phyloP scores from a whole-genome alignment of 2,329 filamentous ascomycete genomes.

The Aureobasidium sp. region DNA sequence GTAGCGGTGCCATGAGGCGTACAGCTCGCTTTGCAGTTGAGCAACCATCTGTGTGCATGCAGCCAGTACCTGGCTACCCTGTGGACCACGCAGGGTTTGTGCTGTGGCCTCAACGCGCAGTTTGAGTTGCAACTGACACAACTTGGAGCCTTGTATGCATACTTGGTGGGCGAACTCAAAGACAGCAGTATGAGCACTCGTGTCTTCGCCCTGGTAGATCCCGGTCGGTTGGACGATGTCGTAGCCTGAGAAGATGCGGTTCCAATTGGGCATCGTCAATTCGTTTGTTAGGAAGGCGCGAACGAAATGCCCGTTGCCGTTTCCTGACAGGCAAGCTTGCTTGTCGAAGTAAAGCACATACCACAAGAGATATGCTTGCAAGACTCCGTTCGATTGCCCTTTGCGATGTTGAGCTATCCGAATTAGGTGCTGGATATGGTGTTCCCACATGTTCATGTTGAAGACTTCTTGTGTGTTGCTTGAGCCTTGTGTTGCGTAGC shows the following conservation, averaged over 20 bases:
- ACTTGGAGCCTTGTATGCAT: constrained; percentile 37
- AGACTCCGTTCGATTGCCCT: constrained; percentile 32
- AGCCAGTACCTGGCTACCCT: constrained; percentile 15
- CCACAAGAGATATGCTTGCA: constrained; percentile 48
- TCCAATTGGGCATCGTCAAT: constrained; percentile 5
- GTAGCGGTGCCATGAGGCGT: constrained; percentile 24
- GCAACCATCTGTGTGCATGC: constrained; percentile 21
- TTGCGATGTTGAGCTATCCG: constrained; percentile 43
- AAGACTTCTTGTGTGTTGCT: constrained; percentile 37
- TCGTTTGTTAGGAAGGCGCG: constrained; percentile 14
- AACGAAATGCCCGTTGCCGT: constrained; percentile 6
- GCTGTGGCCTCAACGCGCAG: constrained; percentile 32
- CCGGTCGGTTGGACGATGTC: background rate
- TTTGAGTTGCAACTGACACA: constrained; percentile 38
- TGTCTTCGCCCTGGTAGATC: background rate
- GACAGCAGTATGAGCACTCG: constrained; percentile 28
- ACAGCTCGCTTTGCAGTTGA: constrained; percentile 25
- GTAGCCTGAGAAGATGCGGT: background rate
- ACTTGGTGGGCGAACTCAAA: constrained; percentile 42
- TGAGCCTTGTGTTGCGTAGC: constrained; percentile 35
- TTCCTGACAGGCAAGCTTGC: constrained; percentile 43
- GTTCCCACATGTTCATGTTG: constrained; percentile 45
- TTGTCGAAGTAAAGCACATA: constrained; percentile 49
- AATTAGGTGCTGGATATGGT: constrained; percentile 47
- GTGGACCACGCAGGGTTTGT: background rate